phyloP scores from a whole-genome alignment of 306 rosid genomes.

The Medicago lupulina region DNA sequence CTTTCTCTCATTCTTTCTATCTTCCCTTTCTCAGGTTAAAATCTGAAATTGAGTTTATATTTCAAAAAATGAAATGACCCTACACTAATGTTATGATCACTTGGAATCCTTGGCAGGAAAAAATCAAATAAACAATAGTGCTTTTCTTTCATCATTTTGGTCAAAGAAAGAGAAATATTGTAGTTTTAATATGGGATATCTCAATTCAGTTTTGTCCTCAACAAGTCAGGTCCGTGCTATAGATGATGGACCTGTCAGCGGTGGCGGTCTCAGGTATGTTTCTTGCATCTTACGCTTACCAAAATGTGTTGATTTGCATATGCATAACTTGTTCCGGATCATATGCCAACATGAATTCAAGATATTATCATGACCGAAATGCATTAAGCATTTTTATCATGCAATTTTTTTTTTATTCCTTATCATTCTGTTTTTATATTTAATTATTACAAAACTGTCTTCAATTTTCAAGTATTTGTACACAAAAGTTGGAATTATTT shows the following conservation, averaged over 20 bases:
- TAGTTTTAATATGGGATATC: slow-evolving; percentile 67
- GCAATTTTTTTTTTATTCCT: too few species aligned
- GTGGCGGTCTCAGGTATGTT: slow-evolving; percentile 86
- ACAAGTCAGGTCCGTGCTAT: slow-evolving; percentile 70
- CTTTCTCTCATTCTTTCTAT: slow-evolving; percentile 38
- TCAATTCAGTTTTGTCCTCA: slow-evolving; percentile 76
- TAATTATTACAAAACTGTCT: background rate
- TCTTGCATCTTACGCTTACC: background rate
- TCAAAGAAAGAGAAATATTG: slow-evolving; percentile 38
- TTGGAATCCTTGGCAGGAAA: slow-evolving; percentile 44
- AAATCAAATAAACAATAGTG: slow-evolving; percentile 39
- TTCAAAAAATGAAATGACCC: slow-evolving; percentile 48
- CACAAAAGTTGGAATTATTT: background rate
- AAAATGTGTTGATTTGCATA: background rate
- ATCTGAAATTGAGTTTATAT: slow-evolving; percentile 36
- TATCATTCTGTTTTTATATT: background rate
- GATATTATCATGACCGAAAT: too few species aligned
- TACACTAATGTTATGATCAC: slow-evolving; percentile 36
- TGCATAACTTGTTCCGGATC: background rate
- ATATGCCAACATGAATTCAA: too few species aligned
- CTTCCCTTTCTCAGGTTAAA: slow-evolving; percentile 43
- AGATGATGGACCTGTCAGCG: slow-evolving; percentile 79
- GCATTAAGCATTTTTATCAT: too few species aligned
- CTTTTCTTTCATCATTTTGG: slow-evolving; percentile 45
- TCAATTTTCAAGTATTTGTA: background rate